phyloP scores from a whole-genome alignment of 2,329 filamentous ascomycete genomes.

The Pseudodiploospora longispora region DNA sequence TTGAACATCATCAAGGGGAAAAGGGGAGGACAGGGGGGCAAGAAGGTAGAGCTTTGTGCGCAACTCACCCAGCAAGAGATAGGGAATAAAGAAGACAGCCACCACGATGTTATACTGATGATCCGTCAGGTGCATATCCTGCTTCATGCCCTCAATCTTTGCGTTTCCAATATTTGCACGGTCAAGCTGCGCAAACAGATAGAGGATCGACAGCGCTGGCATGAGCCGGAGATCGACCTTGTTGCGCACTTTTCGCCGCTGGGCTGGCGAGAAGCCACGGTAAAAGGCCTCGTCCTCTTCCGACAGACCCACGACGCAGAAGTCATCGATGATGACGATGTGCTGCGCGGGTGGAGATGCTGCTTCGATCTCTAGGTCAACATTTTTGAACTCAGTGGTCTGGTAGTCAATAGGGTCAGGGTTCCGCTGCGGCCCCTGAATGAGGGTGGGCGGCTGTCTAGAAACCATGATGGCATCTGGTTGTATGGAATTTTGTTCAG shows the following conservation, averaged over 20 bases:
- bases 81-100: conserved; percentile 54
- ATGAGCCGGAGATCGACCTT: conserved; percentile 16
- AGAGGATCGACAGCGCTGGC: conserved; percentile 49
- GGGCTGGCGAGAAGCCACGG: conserved; percentile 13
- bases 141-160: conserved; percentile 34
- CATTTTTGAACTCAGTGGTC: too few relatives aligned
- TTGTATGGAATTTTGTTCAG: background rate
- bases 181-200: conserved; percentile 49
- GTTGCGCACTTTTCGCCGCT: conserved; percentile 14
- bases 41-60: conserved; percentile 56
- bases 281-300: conserved; percentile 22
- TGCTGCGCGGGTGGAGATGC: background rate
- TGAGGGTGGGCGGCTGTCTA: too few relatives aligned
- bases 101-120: conserved; percentile 49
- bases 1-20: conserved; percentile 31
- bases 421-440: too few relatives aligned
- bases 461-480: too few relatives aligned
- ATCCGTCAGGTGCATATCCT: conserved; percentile 37
- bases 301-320: conserved; percentile 21
- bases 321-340: conserved; percentile 18
- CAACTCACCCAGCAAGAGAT: conserved; percentile 51
- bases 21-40: conserved; percentile 60
- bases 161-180: conserved; percentile 44
- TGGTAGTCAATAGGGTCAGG: too few relatives aligned
- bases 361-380: too few relatives aligned